phyloP scores from a whole-genome alignment of 1,284 basidiomycete species.

The Pyrrhoderma noxium region DNA sequence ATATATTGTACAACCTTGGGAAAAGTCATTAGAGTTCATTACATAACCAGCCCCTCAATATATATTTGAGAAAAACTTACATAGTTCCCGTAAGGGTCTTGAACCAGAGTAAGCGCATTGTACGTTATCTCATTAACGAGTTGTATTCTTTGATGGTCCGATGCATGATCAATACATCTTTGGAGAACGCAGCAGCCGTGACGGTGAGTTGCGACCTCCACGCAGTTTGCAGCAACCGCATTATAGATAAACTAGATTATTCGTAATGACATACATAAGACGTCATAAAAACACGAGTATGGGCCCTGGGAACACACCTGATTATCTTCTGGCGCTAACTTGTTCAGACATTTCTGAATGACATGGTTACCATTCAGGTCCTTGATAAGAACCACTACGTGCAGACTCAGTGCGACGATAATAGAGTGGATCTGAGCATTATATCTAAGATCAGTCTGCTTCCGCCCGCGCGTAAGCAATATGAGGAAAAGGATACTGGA shows the following conservation, averaged over 20 bases:
- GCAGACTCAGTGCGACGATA: constrained; percentile 92
- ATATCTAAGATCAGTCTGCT: constrained; percentile 71
- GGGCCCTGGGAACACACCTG: constrained; percentile 51
- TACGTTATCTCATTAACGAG: constrained; percentile 99
- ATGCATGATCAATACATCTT: constrained; percentile 97
- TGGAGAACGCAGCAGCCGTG: constrained; percentile 99
- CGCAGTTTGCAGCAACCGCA: constrained; percentile 96
- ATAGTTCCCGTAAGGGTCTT: constrained; percentile 98
- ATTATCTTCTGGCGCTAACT: constrained; percentile 95
- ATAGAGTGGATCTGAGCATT: constrained; percentile 93
- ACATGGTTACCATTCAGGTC: constrained; percentile 99
- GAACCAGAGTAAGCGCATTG: constrained; percentile 95
- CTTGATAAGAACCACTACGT: constrained; percentile 99
- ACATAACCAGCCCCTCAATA: no score
- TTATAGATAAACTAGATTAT: constrained; percentile 90
- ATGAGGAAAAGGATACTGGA: constrained; percentile 36
- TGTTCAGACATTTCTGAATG: constrained; percentile 99
- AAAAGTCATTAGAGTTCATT: no score
- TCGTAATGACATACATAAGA: constrained; percentile 1
- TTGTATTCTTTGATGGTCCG: constrained; percentile 91
- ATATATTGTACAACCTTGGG: constrained; percentile 90
- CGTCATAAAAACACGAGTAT: constrained; percentile 10
- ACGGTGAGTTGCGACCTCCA: constrained; percentile 98
- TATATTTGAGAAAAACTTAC: no score
- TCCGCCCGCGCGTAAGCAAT: constrained; percentile 32